Evolutionary conservation across 768 basidiomycete genomes (phyloP), one percentile per base, ranked within the genome.

Genomic region (Tulasnella calospora): DNA sequence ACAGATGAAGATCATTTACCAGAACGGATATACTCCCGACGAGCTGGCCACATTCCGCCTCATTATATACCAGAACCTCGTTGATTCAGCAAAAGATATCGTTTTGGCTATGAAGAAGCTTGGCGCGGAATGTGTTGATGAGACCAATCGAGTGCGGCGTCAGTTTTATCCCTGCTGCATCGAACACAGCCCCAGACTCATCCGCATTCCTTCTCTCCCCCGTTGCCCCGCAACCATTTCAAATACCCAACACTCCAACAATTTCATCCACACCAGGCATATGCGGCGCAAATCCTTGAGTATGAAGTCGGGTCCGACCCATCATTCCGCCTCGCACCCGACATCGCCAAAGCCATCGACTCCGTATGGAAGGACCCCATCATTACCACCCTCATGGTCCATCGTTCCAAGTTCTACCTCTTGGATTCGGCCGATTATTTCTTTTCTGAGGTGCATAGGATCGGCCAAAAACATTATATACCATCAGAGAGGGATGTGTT

Each of bases 361-460:
- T 83, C 83, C 13, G 79, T 87, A 55, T 87, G 87, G 87, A 85
- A 86, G 77, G 80, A 80, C 76, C 81, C 78, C 79, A 81, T 78
- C 78, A 86, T 86, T 73, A 82, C 84, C 13, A 83, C 84, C 17
- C 82, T 89, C 13, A 87, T 89, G 87, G 88, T 88, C 41, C 90
- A 90, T 80, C 85, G 86, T 30, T 89, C 87, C 83, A 91, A 95
- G 76, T 97, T 96, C 82, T 96, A 98, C 83, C 86, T 98, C 19
- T 96, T 97, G 94, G 96, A 98, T 83, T 93, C 90, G n/a, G 96
- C 96, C 0, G 87, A 87, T 61, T 97, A 97, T 84, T 98, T 98
- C 85, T 96, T 98, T 84, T 87, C 88, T 15, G 90, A 95, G 76
- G 92, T 95, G 15, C 85, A 89, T n/a, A 90, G 95, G 69, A 96